Evolutionary conservation across 345 rosid species (phyloP), one percentile per base, ranked within the genome.

Genomic region (Balakata baccata): DNA sequence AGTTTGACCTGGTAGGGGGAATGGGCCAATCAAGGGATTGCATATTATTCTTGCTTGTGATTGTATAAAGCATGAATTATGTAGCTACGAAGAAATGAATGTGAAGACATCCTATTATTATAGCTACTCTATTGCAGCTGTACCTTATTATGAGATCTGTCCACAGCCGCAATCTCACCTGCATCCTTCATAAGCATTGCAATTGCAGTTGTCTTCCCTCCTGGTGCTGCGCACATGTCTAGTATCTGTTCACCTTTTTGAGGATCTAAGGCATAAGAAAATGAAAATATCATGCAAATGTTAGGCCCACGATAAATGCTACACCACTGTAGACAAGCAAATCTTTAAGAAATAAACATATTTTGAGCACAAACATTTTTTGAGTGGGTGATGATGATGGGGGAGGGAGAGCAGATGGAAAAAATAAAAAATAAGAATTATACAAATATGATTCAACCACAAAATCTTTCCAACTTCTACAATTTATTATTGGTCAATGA

Each of bases 191-290:
- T 92, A 74, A 95, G 87, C 59, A 85, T 83, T 64, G 99, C 96
- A 78, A 92, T 87, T 72, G 94, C 97, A 61, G 99, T 92, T 68
- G 99, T 95, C 77, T 95, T 95, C 69, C 99, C 99, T 76, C 99
- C 99, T 0, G 98, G 99, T 52, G 98, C 98, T 63, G 99, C 99
- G 75, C 99, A 95, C 99, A 92, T 95, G 84, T 95, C 99, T 77
- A 95, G 77, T 80, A 95, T 79, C 51, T 92, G 84, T 79, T 95
- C 99, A 71, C 99, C 99, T 80, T 74, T 91, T 52, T 87, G 92
- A 87, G 99, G 99, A 89, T 95, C 99, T 91, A 79, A 20, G 46
- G 51, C 66, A 80, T 68, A 29, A 29, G 47, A 65, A 70, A 22
- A 59, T 25, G 16, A 41, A 56, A 54, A 69, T 58, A 58, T 73